These are phyloP conservation scores for Emmonsiellopsis sp. DNA, from an alignment of 2,329 filamentous ascomycete genomes.

Conservation along the genomic window DNA sequence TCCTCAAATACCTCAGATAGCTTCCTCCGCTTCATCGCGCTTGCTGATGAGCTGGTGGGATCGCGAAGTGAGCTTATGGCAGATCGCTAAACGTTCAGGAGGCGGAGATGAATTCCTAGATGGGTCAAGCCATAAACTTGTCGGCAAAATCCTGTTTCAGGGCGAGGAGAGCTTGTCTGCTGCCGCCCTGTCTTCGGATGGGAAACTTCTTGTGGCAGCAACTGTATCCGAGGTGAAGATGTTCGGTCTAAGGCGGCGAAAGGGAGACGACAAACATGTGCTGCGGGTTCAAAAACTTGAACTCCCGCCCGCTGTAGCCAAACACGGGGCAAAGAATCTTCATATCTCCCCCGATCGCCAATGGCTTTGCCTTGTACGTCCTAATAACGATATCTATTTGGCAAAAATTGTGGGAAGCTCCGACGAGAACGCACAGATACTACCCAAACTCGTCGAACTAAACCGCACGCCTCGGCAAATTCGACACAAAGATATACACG, in stretches of 20 bases:
- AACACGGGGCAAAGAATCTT: conserved; percentile 59
- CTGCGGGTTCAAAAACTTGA: conserved; percentile 64
- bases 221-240: conserved; percentile 67
- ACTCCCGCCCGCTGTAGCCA: conserved; percentile 48
- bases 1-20: conserved; percentile 66
- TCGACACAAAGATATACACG: conserved; percentile 44
- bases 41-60: conserved; percentile 90
- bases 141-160: conserved; percentile 57
- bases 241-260: conserved; percentile 56
- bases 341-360: conserved; percentile 39
- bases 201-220: conserved; percentile 65
- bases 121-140: conserved; percentile 37
- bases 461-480: conserved; percentile 26
- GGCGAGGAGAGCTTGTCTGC: conserved; percentile 79
- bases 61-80: conserved; percentile 77
- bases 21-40: conserved; percentile 63
- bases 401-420: conserved; percentile 37
- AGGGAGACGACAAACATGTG: conserved; percentile 46
- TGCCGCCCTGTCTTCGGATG: conserved; percentile 61
- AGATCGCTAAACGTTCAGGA: conserved; percentile 42
- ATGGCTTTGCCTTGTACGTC: conserved; percentile 45
- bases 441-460: conserved; percentile 36
- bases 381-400: conserved; percentile 51
- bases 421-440: conserved; percentile 33
- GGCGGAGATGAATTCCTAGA: conserved; percentile 35